phyloP scores from a whole-genome alignment of 2,329 filamentous ascomycete genomes.

The Dichotomopilus funicola region DNA sequence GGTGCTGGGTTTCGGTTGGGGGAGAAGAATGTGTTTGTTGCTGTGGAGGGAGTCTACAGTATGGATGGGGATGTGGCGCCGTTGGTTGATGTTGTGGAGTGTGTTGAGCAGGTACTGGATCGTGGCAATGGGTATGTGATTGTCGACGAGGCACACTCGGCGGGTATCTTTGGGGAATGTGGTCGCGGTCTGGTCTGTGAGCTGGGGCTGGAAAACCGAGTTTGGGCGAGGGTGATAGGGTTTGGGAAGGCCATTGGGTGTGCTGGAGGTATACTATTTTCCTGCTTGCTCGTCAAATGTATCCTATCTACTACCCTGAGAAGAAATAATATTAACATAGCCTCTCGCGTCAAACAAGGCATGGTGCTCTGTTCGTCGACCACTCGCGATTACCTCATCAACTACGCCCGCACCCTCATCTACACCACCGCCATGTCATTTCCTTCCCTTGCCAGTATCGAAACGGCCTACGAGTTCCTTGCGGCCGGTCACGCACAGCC shows the following conservation, averaged over 20 bases:
- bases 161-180: slow-evolving; percentile 49
- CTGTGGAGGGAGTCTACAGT: slow-evolving; percentile 66
- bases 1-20: slow-evolving; percentile 32
- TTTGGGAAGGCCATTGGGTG: slow-evolving; percentile 64
- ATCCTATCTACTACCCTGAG: neutral
- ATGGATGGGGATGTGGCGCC: slow-evolving; percentile 76
- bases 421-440: slow-evolving; percentile 46
- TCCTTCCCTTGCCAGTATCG: slow-evolving; percentile 26
- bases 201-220: slow-evolving; percentile 46
- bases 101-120: slow-evolving; percentile 51
- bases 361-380: slow-evolving; percentile 53
- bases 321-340: neutral
- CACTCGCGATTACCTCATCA: slow-evolving; percentile 60
- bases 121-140: slow-evolving; percentile 54
- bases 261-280: slow-evolving; percentile 52
- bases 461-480: slow-evolving; percentile 28
- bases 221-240: slow-evolving; percentile 56
- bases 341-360: neutral
- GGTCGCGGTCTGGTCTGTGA: slow-evolving; percentile 54
- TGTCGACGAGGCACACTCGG: slow-evolving; percentile 64
- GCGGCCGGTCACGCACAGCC: slow-evolving; percentile 21
- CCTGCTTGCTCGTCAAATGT: too few relatives aligned
- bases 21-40: slow-evolving; percentile 55
- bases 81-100: slow-evolving; percentile 51
- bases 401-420: slow-evolving; percentile 69